Evolutionary conservation across 202 grass and related monocot species (phyloP).

Genomic region (Panicum hallii): DNA sequence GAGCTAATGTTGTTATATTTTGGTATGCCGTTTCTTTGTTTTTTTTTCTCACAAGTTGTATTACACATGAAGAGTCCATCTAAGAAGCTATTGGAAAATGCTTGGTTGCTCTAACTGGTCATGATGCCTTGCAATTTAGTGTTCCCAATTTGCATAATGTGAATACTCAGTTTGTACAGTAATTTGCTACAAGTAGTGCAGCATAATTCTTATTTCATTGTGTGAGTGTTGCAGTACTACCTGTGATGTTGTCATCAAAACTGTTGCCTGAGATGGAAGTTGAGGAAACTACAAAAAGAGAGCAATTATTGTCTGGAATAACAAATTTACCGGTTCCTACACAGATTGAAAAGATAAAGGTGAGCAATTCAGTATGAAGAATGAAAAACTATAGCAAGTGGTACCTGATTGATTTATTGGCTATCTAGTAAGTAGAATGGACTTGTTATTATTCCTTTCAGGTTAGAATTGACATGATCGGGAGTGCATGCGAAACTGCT

Average conservation of each 20-base stretch:
- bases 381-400: conserved; percentile 18
- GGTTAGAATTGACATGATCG: conserved; percentile 97
- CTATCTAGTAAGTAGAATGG: conserved; percentile 35
- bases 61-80: not conserved
- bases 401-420: conserved; percentile 20
- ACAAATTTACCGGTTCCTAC: conserved; percentile 71
- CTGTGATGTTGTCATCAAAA: conserved; percentile 98
- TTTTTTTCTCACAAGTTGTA: not conserved
- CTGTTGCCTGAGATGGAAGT: conserved; percentile 95
- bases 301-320: conserved; percentile 81
- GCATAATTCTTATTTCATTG: conserved; percentile 20
- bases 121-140: conserved; percentile 15
- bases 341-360: conserved; percentile 98
- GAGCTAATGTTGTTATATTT: not conserved
- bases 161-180: not conserved
- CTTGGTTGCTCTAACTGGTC: not conserved
- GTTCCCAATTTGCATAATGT: not conserved
- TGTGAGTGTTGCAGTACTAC: conserved; percentile 68
- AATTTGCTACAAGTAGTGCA: conserved; percentile 22
- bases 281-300: conserved; percentile 91
- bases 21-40: not conserved
- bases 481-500: conserved; percentile 89
- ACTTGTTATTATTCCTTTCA: conserved; percentile 48
- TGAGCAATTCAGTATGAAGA: conserved; percentile 44
- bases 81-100: not conserved